Conservation (phyloP, 78 protist genomes). For the Dictyostelium brefeldianum region DNA sequence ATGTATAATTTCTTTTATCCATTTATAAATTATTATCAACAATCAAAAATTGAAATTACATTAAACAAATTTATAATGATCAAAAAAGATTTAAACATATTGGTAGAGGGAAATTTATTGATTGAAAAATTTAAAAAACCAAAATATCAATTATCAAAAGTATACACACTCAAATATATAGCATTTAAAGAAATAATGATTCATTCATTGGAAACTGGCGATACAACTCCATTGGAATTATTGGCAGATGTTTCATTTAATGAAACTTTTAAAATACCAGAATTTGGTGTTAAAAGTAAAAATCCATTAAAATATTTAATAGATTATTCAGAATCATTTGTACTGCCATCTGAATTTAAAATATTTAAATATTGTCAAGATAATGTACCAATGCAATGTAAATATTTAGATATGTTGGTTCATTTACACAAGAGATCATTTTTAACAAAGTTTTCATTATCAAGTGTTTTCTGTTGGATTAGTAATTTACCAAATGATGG, state of each 20-base stretch:
- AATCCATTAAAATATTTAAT: neutral
- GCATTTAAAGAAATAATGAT: neutral
- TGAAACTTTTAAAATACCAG: neutral
- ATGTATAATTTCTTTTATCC: conserved; percentile 11
- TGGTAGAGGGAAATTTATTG: neutral
- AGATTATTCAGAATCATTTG: neutral
- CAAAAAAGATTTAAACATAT: neutral
- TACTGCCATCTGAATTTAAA: neutral
- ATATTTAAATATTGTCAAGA: neutral
- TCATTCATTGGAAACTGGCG: neutral
- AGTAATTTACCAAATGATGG: neutral
- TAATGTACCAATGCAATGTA: neutral
- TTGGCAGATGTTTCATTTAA: neutral
- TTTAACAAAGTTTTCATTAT: neutral
- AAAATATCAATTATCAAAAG: too few species aligned
- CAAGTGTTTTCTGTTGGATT: neutral
- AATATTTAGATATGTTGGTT: neutral
- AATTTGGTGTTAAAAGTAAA: too few species aligned
- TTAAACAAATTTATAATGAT: neutral
- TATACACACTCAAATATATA: neutral
- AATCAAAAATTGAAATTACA: neutral
- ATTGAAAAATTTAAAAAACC: neutral
- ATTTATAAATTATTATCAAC: neutral
- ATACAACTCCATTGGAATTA: neutral
- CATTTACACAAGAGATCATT: neutral